Evolutionary conservation across 2,329 filamentous ascomycete species (phyloP).

Genomic region (Cytospora piceicola): DNA sequence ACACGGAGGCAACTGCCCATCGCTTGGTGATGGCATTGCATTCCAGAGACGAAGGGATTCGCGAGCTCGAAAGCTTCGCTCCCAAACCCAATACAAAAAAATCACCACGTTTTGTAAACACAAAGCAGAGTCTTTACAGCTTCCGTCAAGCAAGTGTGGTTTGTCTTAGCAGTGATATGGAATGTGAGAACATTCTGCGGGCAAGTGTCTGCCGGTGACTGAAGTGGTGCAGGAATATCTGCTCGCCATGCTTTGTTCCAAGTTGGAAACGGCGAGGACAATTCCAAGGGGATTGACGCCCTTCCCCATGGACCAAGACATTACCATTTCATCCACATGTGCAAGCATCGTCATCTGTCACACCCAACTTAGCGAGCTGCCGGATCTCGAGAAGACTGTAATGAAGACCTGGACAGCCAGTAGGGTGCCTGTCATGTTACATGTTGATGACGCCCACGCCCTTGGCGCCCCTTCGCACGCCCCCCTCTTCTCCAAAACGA

Average conservation of each 20-base stretch:
- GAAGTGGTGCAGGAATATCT: neutral
- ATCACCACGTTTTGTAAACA: constrained; percentile 16
- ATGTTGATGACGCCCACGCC: neutral
- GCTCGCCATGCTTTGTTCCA: neutral
- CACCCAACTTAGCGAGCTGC: neutral
- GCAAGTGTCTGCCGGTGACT: neutral
- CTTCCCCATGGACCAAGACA: neutral
- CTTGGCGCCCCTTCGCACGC: no score
- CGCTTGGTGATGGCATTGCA: neutral
- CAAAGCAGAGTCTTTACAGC: neutral
- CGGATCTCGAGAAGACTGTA: neutral
- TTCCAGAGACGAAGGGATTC: constrained; percentile 6
- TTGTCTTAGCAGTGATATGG: neutral
- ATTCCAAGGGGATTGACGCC: neutral
- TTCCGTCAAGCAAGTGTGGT: neutral
- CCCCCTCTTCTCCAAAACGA: neutral
- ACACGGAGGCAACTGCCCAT: neutral
- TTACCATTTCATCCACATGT: neutral
- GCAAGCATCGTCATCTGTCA: constrained; percentile 1
- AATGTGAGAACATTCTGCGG: neutral
- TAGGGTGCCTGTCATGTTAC: neutral
- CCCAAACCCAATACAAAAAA: constrained; percentile 12
- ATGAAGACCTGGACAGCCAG: neutral
- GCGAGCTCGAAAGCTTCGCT: constrained; percentile 10
- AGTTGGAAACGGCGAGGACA: neutral